Conservation (phyloP, 139 green algal species). For the Tetraselmis chui region DNA sequence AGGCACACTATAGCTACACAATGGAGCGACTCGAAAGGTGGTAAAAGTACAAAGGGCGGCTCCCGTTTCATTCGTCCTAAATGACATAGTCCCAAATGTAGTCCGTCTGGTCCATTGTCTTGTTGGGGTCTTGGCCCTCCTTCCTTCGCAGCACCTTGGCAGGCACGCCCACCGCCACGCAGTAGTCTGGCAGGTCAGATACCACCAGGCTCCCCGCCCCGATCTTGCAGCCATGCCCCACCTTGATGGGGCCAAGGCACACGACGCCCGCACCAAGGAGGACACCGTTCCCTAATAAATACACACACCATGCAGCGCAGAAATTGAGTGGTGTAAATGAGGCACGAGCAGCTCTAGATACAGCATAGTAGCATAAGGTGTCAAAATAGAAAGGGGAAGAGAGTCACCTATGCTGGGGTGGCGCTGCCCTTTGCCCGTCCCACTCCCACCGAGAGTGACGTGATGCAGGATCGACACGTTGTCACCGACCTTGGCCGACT, state of each 20-base stretch:
- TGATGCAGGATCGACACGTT: conserved; percentile 93
- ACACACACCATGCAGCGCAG: too few relatives aligned
- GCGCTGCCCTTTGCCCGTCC: conserved; percentile 58
- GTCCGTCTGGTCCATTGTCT: conserved; percentile 71
- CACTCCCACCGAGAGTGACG: conserved; percentile 88
- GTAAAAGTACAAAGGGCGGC: too few relatives aligned
- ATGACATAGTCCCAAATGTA: conserved; percentile 76
- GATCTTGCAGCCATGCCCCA: conserved; percentile 76
- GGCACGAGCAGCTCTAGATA: too few relatives aligned
- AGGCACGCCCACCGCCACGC: conserved; percentile 85
- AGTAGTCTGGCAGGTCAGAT: conserved; percentile 62
- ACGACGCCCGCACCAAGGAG: conserved; percentile 79
- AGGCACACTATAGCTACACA: too few relatives aligned
- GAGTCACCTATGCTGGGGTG: conserved; percentile 61
- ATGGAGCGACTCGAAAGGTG: too few relatives aligned
- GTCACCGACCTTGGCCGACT: conserved; percentile 88
- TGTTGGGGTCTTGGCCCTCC: conserved; percentile 47
- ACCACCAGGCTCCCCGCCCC: conserved; percentile 82
- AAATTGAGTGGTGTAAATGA: too few relatives aligned
- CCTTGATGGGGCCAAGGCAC: conserved; percentile 67
- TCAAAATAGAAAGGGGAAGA: too few relatives aligned
- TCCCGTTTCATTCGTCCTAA: too few relatives aligned
- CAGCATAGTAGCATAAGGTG: too few relatives aligned
- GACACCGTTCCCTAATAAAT: conserved; percentile 74
- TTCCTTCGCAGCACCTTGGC: conserved; percentile 64